Base-by-base conservation (phyloP, 2,329 filamentous ascomycete species). In the Teratosphaeria nubilosa region DNA sequence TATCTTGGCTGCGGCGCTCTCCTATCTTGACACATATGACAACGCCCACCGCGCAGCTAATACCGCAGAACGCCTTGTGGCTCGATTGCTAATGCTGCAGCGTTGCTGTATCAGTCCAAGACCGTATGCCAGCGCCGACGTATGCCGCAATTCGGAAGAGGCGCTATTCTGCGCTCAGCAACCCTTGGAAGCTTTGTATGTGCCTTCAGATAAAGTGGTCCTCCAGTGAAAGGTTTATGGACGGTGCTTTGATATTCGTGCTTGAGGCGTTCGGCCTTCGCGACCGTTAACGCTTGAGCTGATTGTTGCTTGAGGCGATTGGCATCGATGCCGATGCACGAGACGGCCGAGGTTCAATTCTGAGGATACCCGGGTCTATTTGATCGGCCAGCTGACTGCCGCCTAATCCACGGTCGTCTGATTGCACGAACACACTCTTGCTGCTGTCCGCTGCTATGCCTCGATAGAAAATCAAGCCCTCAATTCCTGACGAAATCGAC, bases 401-500 rank as follows among this genome's bases (percentile, higher is more conserved):
- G 27, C 27, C 27, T 30, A 7, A 2, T 4, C 27, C 27, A 30
- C 27, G n/a, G n/a, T n/a, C n/a, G n/a, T n/a, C n/a, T n/a, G n/a
- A n/a, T n/a, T n/a, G n/a, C n/a, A n/a, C n/a, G 37, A 6, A 45
- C 2, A 10, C n/a, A 48, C 16, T 22, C n/a, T 48, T 24, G 41
- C 41, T 48, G 5, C n/a, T 48, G 41, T 48, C 9, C 41, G 10
- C 20, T 10, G 41, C 41, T 9, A 1, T 48, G n/a, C 9, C 5
- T 1, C 22, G 41, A 5, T 30, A 30, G 27, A 30, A n/a, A 7
- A 30, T 30, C 27, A 30, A 30, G 27, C 27, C n/a, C 56, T 20
- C 34, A 60, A 51, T 63, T 57, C 45, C 58, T 51, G n/a, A 65
- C 64, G 52, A 65, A 65, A n/a, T n/a, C 27, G 24, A 41, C 37